Base-by-base conservation (phyloP, 306 rosid genomes). In the Trifolium fragiferum region DNA sequence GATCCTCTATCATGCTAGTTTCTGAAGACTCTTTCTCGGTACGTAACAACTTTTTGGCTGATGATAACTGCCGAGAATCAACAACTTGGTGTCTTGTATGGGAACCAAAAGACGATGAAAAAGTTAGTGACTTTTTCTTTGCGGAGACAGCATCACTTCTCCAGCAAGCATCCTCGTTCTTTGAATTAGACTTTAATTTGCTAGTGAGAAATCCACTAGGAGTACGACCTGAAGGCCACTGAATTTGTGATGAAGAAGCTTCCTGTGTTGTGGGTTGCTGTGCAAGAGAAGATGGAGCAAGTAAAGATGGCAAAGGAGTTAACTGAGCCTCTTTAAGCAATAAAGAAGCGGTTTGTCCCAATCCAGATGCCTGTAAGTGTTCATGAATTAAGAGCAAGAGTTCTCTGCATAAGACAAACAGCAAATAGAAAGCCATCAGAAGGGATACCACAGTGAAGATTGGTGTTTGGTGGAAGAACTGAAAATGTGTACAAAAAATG, bases 301-400 rank as follows among this genome's bases (percentile, higher is more conserved):
- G 86, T 85, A 95, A 76, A 30, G 84, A 86, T 16, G 96, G 93
- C 78, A 95, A 86, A 57, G 99, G 96, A 30, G 72, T 83, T 92
- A 95, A 87, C 76, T 92, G 97, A n/a, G 98, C 99, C 86, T 95
- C 99, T 82, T 89, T 92, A 54, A 95, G 88, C 82, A 95, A 80
- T 8, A 72, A 6, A 60, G 87, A 74, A 66, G 99, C 99, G 79
- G 99, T 76, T 60, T 83, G 37, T 33, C 74, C 66, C 85, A 92
- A 82, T 16, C 99, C 99, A 82, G 93, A 92, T 78, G 99, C 99
- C 81, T 89, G 97, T 33, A 95, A 88, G 84, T 95, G 99, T 78
- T 95, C 99, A 51, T 95, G 99, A 73, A 95, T 89, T 61, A 95
- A 80, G 25, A 89, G 98, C 76, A 95, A 65, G 33, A 95, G 98